Conservation (phyloP, 2,329 filamentous ascomycete species). For the Epichloe sp. region DNA sequence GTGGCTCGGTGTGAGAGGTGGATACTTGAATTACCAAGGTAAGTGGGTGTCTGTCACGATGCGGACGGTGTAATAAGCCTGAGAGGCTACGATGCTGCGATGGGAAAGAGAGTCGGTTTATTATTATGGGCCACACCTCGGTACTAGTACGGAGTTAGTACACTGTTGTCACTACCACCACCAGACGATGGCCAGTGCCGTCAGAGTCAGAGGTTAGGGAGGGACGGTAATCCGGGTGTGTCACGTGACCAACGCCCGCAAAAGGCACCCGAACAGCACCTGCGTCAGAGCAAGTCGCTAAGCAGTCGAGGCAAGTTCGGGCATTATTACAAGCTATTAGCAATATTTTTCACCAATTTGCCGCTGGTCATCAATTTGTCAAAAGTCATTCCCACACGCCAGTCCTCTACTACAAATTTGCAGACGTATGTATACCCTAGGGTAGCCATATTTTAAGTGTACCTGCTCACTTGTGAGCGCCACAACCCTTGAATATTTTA, state of each 20-base stretch:
- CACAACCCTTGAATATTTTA: no score
- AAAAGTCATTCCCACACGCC: no score
- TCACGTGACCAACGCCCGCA: background rate
- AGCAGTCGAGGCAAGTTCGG: no score
- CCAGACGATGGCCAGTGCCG: background rate
- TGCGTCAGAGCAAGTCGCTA: no score
- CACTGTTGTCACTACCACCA: background rate
- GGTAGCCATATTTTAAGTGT: no score
- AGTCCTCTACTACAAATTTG: no score
- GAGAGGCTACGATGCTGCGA: background rate
- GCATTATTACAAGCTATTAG: no score
- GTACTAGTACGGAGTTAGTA: background rate
- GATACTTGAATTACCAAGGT: background rate
- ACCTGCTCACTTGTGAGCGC: no score
- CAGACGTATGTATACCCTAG: no score
- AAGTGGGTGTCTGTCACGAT: background rate
- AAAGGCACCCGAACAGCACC: background rate
- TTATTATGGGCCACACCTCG: background rate
- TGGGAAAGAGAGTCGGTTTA: background rate
- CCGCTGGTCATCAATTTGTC: no score
- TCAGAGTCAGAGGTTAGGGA: background rate
- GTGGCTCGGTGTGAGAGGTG: background rate
- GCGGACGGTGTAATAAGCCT: background rate
- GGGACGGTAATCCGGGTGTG: background rate
- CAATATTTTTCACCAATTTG: no score